A percentile compares a stretch with the other conserved stretches of the same genome.
These are phyloP conservation scores for Phytophthora quininea DNA, from an alignment of 352 stramenopile species.

Conservation along the genomic window DNA sequence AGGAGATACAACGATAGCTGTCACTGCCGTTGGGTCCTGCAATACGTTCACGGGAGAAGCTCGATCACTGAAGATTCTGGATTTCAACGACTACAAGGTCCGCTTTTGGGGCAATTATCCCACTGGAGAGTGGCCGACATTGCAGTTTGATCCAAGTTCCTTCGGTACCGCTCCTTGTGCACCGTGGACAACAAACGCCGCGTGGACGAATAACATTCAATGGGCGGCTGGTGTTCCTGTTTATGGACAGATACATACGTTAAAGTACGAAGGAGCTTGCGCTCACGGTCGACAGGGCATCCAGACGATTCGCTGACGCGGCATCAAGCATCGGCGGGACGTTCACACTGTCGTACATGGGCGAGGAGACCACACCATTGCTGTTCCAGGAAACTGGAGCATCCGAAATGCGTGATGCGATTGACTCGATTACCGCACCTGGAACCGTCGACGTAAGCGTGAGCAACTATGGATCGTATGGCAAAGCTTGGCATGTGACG, in stretches of 20 bases:
- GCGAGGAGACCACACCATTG: constrained; percentile 75
- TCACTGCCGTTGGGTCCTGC: constrained; percentile 38
- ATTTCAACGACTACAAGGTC: constrained; percentile 78
- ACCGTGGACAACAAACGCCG: constrained; percentile 24
- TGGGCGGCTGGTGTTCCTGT: constrained; percentile 32
- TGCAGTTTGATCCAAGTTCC: constrained; percentile 49
- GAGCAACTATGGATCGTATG: constrained; percentile 65
- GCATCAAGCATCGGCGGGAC: constrained; percentile 86
- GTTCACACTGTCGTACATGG: constrained; percentile 91
- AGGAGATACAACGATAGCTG: constrained; percentile 35
- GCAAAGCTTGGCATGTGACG: constrained; percentile 91
- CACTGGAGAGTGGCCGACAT: constrained; percentile 72
- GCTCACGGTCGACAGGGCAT: constrained; percentile 48
- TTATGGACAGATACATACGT: constrained; percentile 62
- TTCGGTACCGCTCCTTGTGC: constrained; percentile 45
- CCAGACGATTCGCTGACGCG: constrained; percentile 75
- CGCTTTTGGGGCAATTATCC: constrained; percentile 73
- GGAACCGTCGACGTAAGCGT: constrained; percentile 88
- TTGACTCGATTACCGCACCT: constrained; percentile 84
- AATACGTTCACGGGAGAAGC: constrained; percentile 49
- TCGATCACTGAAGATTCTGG: constrained; percentile 60
- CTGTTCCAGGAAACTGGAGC: constrained; percentile 77
- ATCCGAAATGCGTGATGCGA: constrained; percentile 80
- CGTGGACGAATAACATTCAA: neutral
- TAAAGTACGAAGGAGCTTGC: constrained; percentile 76